These are phyloP conservation scores for Thyridium curvatum DNA, from an alignment of 2,329 filamentous ascomycete species.

Conservation along the genomic window DNA sequence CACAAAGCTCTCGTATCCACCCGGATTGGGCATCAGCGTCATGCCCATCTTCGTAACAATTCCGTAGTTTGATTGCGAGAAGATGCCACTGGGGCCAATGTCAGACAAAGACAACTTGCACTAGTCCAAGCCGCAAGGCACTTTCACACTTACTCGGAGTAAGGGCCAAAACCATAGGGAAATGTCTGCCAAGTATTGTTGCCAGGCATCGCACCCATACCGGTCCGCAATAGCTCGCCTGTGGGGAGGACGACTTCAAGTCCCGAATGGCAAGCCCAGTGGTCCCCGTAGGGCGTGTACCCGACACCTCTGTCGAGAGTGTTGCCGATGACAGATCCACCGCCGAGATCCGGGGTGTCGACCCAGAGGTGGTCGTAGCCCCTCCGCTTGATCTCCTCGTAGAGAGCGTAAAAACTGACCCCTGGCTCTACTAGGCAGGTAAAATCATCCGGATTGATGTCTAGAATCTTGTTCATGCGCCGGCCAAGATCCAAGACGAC, in stretches of 20 bases:
- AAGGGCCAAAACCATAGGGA: conserved; percentile 26
- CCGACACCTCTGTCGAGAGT: conserved; percentile 37
- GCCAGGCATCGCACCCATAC: conserved; percentile 28
- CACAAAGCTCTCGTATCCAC: conserved; percentile 35
- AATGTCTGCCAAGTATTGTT: conserved; percentile 35
- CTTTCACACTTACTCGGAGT: conserved; percentile 21
- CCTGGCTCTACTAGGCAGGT: conserved; percentile 36
- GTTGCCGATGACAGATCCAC: conserved; percentile 40
- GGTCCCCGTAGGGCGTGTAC: conserved; percentile 38
- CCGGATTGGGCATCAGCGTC: conserved; percentile 44
- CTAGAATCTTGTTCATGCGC: conserved; percentile 31
- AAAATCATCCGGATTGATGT: conserved; percentile 28
- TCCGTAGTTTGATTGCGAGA: conserved; percentile 42
- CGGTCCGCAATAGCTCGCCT: conserved; percentile 34
- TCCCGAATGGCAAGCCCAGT: conserved; percentile 32
- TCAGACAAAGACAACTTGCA: no score
- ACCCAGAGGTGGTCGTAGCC: conserved; percentile 33
- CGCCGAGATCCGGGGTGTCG: conserved; percentile 32
- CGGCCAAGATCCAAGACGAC: conserved; percentile 33
- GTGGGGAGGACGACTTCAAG: conserved; percentile 36
- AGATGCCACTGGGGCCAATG: conserved; percentile 30
- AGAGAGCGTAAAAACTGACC: conserved; percentile 30
- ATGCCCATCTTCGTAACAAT: conserved; percentile 48
- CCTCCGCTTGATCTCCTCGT: conserved; percentile 26
- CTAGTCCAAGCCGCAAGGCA: no score